Evolutionary conservation across 2,329 filamentous ascomycete genomes (phyloP).

Genomic region (Fusarium camptoceras): DNA sequence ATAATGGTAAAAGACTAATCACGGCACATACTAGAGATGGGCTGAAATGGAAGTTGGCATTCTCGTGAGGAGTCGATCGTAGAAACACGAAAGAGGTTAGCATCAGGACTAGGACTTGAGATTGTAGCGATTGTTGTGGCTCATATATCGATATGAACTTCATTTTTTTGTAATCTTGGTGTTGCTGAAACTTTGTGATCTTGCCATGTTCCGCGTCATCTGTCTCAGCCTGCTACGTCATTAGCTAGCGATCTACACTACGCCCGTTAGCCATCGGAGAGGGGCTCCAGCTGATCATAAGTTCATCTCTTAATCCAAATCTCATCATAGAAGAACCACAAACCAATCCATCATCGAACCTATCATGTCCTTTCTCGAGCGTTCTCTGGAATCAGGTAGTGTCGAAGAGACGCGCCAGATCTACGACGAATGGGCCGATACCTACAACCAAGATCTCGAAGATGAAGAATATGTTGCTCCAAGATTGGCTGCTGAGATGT

Average conservation of each 20-base stretch:
- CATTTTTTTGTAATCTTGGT: not conserved
- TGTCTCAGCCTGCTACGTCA: not conserved
- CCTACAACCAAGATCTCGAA: constrained; percentile 46
- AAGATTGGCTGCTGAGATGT: constrained; percentile 46
- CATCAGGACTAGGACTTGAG: too few relatives aligned
- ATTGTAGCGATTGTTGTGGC: not conserved
- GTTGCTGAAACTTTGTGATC: not conserved
- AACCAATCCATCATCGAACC: not conserved
- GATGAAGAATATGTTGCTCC: constrained; percentile 56
- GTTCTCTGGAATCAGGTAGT: constrained; percentile 14
- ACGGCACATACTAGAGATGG: not conserved
- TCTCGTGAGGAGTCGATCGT: too few relatives aligned
- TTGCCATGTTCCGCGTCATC: not conserved
- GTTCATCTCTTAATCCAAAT: too few relatives aligned
- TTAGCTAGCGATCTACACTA: too few relatives aligned
- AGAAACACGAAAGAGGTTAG: too few relatives aligned
- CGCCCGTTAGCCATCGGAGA: too few relatives aligned
- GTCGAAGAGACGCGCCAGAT: constrained; percentile 13
- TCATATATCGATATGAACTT: not conserved
- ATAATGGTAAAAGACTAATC: not conserved
- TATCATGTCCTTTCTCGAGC: constrained; percentile 22
- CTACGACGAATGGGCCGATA: constrained; percentile 47
- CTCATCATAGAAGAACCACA: too few relatives aligned
- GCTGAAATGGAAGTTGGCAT: too few relatives aligned
- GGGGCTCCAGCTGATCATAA: too few relatives aligned